Percentiles rank a stretch among this genome's conserved stretches.
These are phyloP conservation scores for Favolaschia claudopus DNA, from an alignment of 768 basidiomycete genomes.

Conservation along the genomic window DNA sequence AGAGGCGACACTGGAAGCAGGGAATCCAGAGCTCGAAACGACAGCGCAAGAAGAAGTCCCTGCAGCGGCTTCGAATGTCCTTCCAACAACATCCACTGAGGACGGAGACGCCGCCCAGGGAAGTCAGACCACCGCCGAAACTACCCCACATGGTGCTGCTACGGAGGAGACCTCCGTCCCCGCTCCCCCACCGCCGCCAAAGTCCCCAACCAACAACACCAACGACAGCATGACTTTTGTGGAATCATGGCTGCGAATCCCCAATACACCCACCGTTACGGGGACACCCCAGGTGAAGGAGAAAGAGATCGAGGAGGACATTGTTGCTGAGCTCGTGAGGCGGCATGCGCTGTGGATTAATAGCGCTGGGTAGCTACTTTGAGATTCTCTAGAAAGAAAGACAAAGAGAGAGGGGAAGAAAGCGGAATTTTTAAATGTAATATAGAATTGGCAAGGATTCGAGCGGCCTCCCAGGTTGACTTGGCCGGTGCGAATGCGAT, in stretches of 20 bases:
- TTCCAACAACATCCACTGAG: no score
- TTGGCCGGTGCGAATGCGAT: no score
- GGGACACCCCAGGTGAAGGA: slow-evolving; percentile 40
- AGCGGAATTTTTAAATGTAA: no score
- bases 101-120: no score
- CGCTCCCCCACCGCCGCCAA: slow-evolving; percentile 3
- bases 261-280: slow-evolving; percentile 39
- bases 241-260: slow-evolving; percentile 72
- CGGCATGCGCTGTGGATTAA: slow-evolving; percentile 79
- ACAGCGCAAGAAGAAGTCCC: neutral
- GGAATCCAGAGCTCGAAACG: neutral
- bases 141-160: neutral
- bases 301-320: slow-evolving; percentile 94
- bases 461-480: no score
- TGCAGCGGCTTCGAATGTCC: neutral
- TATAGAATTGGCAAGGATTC: no score
- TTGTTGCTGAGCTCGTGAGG: slow-evolving; percentile 75
- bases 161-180: neutral
- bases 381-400: no score
- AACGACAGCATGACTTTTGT: slow-evolving; percentile 42
- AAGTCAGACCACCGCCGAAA: neutral
- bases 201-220: neutral
- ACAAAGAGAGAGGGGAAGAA: no score
- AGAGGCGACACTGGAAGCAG: neutral
- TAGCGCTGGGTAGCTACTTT: no score